Evolutionary conservation across 2,329 filamentous ascomycete species (phyloP), one percentile per base, ranked within the genome.

Genomic region (Ceratocystis eucalypticola): DNA sequence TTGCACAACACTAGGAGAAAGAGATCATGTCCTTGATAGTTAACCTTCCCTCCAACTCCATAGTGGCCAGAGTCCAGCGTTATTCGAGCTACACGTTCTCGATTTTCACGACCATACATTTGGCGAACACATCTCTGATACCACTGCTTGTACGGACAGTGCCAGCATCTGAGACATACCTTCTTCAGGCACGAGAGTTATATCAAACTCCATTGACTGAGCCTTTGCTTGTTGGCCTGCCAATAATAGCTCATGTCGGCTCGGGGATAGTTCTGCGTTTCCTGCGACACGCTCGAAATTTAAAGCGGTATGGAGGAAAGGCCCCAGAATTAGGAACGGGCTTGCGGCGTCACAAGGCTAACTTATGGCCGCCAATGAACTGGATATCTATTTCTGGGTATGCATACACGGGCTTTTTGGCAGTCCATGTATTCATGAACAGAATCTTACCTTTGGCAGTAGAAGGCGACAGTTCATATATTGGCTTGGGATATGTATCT

Each of bases 51-150:
- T 50, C 68, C 10, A 4, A 41, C 37, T 20, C 46, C 20, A 50
- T 69, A 90, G 88, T 95, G 65, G 82, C 82, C 4, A 84, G 88
- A 61, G 80, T 94, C 45, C 94, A 97, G 75, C 88, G 85, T 74
- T 96, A 96, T 79, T 94, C 91, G 0, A 91, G 88, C 70, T 95
- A 96, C 77, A 85, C 88, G 70, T 92, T 90, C 72, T 84, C 84
- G 69, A 77, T 89, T 70, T 96, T 93, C 77, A 82, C 87, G 44
- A 80, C 84, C 37, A 80, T 94, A 67, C 91, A 96, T 77, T 79
- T 94, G 69, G 81, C 86, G 72, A 96, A 92, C 71, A 93, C 90
- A 44, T 89, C 89, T 6, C 74, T 96, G 55, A 87, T 95, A 70
- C 91, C 91, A 0, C 83, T 94, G 46, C 71, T 86, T 62, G 90